Base-by-base conservation (phyloP, 2,329 filamentous ascomycete genomes). In the Paraphoma chrysanthemicola region DNA sequence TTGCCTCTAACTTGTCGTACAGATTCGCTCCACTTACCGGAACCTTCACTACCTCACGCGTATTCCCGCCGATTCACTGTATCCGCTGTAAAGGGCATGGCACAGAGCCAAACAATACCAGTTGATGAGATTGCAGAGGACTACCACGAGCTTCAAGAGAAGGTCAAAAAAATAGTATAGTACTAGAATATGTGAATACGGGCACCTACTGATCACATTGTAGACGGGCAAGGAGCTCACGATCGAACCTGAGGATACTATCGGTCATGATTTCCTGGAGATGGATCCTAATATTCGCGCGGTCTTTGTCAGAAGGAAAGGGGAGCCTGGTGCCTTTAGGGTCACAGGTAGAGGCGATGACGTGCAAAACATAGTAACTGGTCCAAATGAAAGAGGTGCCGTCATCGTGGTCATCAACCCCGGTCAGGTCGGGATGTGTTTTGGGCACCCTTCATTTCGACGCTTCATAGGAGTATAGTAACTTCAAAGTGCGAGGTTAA, bases 361-460 rank as follows among this genome's bases (percentile, higher is more conserved):
- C n/a, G 44, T 23, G 33, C 29, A 31, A 14, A 33, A 47, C 30
- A 23, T 47, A 30, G 44, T 47, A 17, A 47, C 44, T 31, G 44
- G 44, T n/a, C 44, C 44, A 17, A 12, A 47, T 31, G 44, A 47
- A 29, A 33, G 9, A 7, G 44, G 29, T 29, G 44, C n/a, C 17
- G 44, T 47, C 28, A 33, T 47, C 33, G 44, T 47, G 11, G 5
- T 47, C n/a, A 47, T 47, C 31, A 33, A 47, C 31, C 23, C 44
- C 7, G 23, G 29, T 23, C 44, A 47, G 30, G 33, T 17, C n/a
- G 44, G 23, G 44, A 47, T 47, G 44, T 47, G 29, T 47, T 47
- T 31, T 23, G 44, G 44, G 28, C 18, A 17, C 12, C 23, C 44
- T 31, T 28, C 44, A 31, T 16, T 47, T 47, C 18, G 44, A 14